Evolutionary conservation across 1,284 basidiomycete genomes (phyloP), one percentile per base, ranked within the genome.

Genomic region (Waitea zeae): DNA sequence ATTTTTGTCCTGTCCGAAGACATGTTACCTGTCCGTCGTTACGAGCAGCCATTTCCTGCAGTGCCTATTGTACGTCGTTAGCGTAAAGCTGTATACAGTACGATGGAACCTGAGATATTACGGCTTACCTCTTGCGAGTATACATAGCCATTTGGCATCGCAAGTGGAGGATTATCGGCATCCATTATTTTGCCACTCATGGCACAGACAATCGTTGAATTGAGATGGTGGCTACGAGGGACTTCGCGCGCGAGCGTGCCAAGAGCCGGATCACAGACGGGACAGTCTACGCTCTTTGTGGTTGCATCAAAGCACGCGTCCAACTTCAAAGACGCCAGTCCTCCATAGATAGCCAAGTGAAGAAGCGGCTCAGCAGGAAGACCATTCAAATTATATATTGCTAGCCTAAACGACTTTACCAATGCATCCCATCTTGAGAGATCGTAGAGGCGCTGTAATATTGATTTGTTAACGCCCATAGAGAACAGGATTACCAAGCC

Each of bases 101-200:
- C 26, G 30, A 24, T 13, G 13, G 29, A 34, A 17, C 24, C 14
- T 34, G 20, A 28, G 12, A 33, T 14, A 18, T 33, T 33, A 17
- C 20, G 28, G 37, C 70, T 42, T 47, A 86, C 90, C 66, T 87
- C 81, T 49, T 70, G 67, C 13, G 89, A 93, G 52, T 98, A 98
- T 13, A 97, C 90, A 43, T 82, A 68, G 3, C 92, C 93, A 42
- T 86, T 81, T 17, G 88, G 84, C 48, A 97, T 83, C n/a, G 73
- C 80, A 72, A 90, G 68, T 1, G 86, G 86, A 58, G 77, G 81
- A 47, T 92, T 93, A 50, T 90, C 75, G 42, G 77, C 89, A 46
- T 96, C 81, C 79, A 97, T 95, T 39, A 97, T 87, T 50, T 77
- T 79, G 17, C 93, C 92, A 38, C 68, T 86, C 43, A 95, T 68